phyloP scores from a whole-genome alignment of 2,329 filamentous ascomycete genomes.

The Atkinsonella texensis region DNA sequence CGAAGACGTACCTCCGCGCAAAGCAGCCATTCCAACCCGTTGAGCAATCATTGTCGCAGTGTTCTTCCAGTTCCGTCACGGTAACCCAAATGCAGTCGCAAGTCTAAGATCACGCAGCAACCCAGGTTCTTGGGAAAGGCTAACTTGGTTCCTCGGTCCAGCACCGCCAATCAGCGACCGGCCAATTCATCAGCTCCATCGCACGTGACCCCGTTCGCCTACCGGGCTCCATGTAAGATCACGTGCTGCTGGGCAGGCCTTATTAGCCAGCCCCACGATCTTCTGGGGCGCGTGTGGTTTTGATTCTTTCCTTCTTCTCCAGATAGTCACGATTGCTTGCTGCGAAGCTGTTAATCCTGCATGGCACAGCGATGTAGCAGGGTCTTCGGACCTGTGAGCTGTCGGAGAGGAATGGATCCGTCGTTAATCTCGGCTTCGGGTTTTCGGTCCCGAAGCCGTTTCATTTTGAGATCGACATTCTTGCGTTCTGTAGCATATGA shows the following conservation, averaged over 20 bases:
- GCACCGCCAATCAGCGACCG: constrained; percentile 24
- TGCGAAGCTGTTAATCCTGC: constrained; percentile 16
- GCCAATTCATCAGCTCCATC: constrained; percentile 24
- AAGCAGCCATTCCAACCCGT: constrained; percentile 44
- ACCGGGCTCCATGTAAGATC: constrained; percentile 6
- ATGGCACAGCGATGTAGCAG: constrained; percentile 19
- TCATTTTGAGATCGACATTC: constrained; percentile 49
- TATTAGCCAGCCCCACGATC: not conserved
- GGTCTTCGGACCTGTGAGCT: constrained; percentile 23
- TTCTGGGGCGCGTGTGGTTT: constrained; percentile 5
- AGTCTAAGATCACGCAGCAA: not conserved
- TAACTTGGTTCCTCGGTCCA: constrained; percentile 33
- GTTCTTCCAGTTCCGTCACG: constrained; percentile 3
- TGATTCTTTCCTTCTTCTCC: constrained; percentile 24
- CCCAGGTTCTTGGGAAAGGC: not conserved
- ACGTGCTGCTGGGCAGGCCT: constrained; percentile 9
- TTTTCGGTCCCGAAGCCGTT: constrained; percentile 37
- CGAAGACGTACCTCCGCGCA: constrained; percentile 40
- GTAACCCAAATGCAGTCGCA: not conserved
- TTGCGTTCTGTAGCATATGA: not conserved
- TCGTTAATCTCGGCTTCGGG: constrained; percentile 46
- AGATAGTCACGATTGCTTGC: constrained; percentile 41
- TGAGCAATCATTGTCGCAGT: constrained; percentile 39
- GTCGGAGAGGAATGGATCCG: constrained; percentile 39
- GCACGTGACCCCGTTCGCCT: constrained; percentile 16